Base-by-base conservation (phyloP, 2,329 filamentous ascomycete species). In the Clonostachys byssicola region DNA sequence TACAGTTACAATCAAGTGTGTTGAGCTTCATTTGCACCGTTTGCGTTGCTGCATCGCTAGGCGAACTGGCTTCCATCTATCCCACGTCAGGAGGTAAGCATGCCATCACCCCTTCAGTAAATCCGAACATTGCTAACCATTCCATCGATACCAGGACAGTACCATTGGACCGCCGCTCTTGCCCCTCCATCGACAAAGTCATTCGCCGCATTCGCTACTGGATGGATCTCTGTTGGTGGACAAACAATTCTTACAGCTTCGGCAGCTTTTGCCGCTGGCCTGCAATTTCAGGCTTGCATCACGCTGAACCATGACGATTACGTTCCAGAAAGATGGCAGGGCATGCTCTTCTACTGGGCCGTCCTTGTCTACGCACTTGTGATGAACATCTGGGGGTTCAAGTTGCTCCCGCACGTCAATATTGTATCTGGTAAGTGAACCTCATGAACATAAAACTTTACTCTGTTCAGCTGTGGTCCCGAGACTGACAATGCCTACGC, bases 321-420 rank as follows among this genome's bases (percentile, higher is more conserved):
- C 44, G 42, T 60, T 0, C 68, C 71, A 0, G 40, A 61, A 14
- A 51, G 68, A 23, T 75, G 69, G 67, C 68, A 70, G 17, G 72
- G 70, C 0, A 69, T 74, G 61, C 51, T 77, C 0, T 67, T 77
- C 42, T 74, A 74, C 52, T 75, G 72, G 70, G 60, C 66, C 2
- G 52, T 74, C 0, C 49, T 74, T 7, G 30, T 60, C 0, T 74
- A 72, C 42, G 60, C 62, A 0, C 51, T 65, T 6, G 52, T 53
- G 0, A 49, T 73, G 34, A 76, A 76, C 18, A 66, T 74, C 7
- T 74, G 62, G 60, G 23, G 71, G 69, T 0, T 58, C 60, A 0
- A 63, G 52, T 20, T 45, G 65, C 1, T 53, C 74, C 4, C 70
- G 70, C 1, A 59, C 62, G 1, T 58, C 62, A 2, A 73, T 72